Evolutionary conservation across 345 rosid species (phyloP).

Genomic region (Moringa oleifera): DNA sequence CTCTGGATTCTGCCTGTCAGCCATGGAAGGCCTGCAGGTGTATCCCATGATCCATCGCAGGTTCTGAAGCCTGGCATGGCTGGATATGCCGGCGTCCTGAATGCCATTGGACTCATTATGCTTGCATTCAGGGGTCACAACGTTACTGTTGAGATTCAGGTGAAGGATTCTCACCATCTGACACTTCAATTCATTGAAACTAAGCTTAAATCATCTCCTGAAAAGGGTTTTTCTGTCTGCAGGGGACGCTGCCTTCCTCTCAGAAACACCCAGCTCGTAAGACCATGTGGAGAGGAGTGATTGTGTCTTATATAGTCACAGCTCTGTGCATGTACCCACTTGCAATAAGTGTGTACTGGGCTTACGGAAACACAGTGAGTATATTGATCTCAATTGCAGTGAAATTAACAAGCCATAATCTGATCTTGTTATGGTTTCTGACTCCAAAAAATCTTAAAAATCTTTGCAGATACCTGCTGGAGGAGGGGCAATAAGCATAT

Average conservation of each 20-base stretch:
- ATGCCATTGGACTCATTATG: slow-evolving; percentile 60
- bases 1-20: slow-evolving; percentile 49
- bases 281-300: slow-evolving; percentile 71
- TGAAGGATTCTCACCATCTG: slow-evolving; percentile 9
- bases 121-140: slow-evolving; percentile 71
- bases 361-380: slow-evolving; percentile 46
- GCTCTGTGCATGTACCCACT: slow-evolving; percentile 56
- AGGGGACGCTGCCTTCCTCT: slow-evolving; percentile 75
- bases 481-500: slow-evolving; percentile 51
- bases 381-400: neutral
- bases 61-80: slow-evolving; percentile 9
- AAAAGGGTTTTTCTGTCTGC: slow-evolving; percentile 2
- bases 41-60: slow-evolving; percentile 30
- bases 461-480: slow-evolving; percentile 50
- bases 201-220: neutral
- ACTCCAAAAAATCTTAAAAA: neutral
- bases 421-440: neutral
- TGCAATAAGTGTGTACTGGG: slow-evolving; percentile 63
- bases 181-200: neutral
- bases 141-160: slow-evolving; percentile 74
- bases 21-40: slow-evolving; percentile 28
- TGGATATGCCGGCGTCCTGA: slow-evolving; percentile 30
- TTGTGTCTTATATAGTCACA: slow-evolving; percentile 42
- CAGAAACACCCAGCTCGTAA: slow-evolving; percentile 58
- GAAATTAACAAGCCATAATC: neutral